Evolutionary conservation across 306 rosid species (phyloP).

Genomic region (Amphicarpaea edgeworthii): DNA sequence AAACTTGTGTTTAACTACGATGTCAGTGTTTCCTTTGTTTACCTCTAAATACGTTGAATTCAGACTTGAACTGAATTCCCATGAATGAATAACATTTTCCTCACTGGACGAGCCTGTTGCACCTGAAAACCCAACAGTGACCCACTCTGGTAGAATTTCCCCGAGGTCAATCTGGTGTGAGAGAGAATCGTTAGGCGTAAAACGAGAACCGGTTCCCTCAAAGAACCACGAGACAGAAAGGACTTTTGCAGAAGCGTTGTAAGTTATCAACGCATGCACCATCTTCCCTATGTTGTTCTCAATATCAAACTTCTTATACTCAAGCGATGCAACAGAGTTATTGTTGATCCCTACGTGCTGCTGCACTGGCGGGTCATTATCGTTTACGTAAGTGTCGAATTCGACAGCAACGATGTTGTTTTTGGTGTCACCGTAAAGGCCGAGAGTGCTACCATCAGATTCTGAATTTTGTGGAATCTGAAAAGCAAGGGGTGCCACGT

Average conservation of each 20-base stretch:
- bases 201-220: neutral
- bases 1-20: neutral
- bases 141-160: slow-evolving; percentile 43
- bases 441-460: too few relatives aligned
- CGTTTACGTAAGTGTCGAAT: too few relatives aligned
- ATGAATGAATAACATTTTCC: slow-evolving; percentile 41
- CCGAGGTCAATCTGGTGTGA: slow-evolving; percentile 38
- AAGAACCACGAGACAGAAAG: slow-evolving; percentile 36
- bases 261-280: slow-evolving; percentile 35
- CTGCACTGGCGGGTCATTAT: too few relatives aligned
- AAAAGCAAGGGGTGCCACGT: too few relatives aligned
- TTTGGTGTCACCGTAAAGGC: too few relatives aligned
- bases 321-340: slow-evolving; percentile 25
- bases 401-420: too few relatives aligned
- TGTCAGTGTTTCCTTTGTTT: neutral
- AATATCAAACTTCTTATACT: slow-evolving; percentile 26
- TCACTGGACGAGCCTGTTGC: slow-evolving; percentile 21
- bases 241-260: slow-evolving; percentile 13
- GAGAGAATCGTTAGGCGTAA: neutral
- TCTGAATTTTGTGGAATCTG: too few relatives aligned
- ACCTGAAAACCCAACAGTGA: slow-evolving; percentile 54
- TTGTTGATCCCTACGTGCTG: slow-evolving; percentile 40
- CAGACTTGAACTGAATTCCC: slow-evolving; percentile 52
- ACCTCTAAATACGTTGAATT: neutral
- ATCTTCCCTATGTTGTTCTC: slow-evolving; percentile 8